Percentiles rank a stretch among this genome's conserved stretches.
phyloP scores from a whole-genome alignment of 2,329 filamentous ascomycete genomes.

The Calonectria pauciramosa region DNA sequence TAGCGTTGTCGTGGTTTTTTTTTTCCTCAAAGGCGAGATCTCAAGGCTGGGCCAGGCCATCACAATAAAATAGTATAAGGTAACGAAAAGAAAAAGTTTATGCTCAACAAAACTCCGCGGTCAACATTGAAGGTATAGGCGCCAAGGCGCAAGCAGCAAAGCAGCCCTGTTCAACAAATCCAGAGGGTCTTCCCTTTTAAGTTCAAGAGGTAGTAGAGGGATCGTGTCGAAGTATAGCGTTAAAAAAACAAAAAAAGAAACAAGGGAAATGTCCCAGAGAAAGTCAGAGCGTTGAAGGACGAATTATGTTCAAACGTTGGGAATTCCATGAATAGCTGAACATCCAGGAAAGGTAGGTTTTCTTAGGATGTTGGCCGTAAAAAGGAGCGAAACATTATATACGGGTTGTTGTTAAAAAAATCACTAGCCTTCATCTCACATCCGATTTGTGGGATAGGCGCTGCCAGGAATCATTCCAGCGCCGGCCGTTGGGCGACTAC shows the following conservation, averaged over 20 bases:
- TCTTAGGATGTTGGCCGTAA: not conserved
- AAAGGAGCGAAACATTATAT: slow-evolving; percentile 8
- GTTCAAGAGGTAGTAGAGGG: slow-evolving; percentile 25
- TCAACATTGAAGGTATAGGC: slow-evolving; percentile 13
- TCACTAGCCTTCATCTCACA: slow-evolving; percentile 41
- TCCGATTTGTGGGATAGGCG: slow-evolving; percentile 61
- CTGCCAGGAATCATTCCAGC: slow-evolving; percentile 66
- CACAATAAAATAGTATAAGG: slow-evolving; percentile 11
- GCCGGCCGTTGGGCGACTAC: slow-evolving; percentile 51
- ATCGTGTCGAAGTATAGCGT: slow-evolving; percentile 27
- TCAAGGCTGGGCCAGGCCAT: slow-evolving; percentile 12
- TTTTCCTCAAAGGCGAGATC: not conserved
- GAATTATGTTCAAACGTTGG: slow-evolving; percentile 22
- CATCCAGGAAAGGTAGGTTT: not conserved
- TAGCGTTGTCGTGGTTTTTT: not conserved
- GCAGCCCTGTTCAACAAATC: slow-evolving; percentile 13
- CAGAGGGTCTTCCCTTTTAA: slow-evolving; percentile 20
- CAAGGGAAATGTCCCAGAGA: slow-evolving; percentile 13
- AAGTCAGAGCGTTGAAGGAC: slow-evolving; percentile 12
- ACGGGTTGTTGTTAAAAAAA: not conserved
- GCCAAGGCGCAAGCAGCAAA: slow-evolving; percentile 1
- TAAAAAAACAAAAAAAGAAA: slow-evolving; percentile 6
- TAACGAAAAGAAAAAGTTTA: slow-evolving; percentile 24
- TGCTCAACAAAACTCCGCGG: slow-evolving; percentile 19
- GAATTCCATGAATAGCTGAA: slow-evolving; percentile 17